Evolutionary conservation across 345 rosid genomes (phyloP).

Genomic region (Cardamine chenopodiifolia): DNA sequence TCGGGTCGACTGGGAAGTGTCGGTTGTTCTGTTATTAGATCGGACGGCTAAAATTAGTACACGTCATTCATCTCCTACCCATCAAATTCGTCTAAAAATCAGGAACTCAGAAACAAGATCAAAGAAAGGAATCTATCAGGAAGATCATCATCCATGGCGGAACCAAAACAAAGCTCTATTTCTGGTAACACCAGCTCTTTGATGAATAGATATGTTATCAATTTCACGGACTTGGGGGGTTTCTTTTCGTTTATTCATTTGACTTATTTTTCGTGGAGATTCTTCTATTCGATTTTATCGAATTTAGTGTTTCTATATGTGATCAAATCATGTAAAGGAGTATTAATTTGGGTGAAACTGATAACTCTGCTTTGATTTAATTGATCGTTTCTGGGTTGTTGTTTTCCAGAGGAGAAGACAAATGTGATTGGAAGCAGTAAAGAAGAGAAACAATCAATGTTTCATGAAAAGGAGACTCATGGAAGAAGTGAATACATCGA

Average conservation of each 20-base stretch:
- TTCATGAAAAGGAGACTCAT: slow-evolving; percentile 53
- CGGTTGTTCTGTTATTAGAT: not conserved
- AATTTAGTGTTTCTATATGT: not conserved
- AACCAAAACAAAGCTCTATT: slow-evolving; percentile 29
- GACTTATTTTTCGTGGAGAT: not conserved
- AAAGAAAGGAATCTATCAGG: not conserved
- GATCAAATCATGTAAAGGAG: not conserved
- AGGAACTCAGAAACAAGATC: not conserved
- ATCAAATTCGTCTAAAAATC: not conserved
- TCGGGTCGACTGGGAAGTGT: not conserved
- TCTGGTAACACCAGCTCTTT: not conserved
- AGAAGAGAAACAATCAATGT: slow-evolving; percentile 45
- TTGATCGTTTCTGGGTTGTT: not conserved
- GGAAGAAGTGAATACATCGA: slow-evolving; percentile 60
- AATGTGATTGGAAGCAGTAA: slow-evolving; percentile 48
- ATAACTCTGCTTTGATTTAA: not conserved
- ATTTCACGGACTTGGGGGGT: not conserved
- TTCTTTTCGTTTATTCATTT: not conserved
- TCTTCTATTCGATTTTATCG: not conserved
- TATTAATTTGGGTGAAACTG: not conserved
- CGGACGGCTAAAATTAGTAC: slow-evolving; percentile 9
- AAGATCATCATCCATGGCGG: slow-evolving; percentile 35
- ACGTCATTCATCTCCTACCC: not conserved
- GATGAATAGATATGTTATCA: not conserved
- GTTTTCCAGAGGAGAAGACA: slow-evolving; percentile 37